A percentile compares a stretch with the other conserved stretches of the same genome.
phyloP scores from a whole-genome alignment of 108 stramenopile genomes.

The Fragilariopsis cylindrus region DNA sequence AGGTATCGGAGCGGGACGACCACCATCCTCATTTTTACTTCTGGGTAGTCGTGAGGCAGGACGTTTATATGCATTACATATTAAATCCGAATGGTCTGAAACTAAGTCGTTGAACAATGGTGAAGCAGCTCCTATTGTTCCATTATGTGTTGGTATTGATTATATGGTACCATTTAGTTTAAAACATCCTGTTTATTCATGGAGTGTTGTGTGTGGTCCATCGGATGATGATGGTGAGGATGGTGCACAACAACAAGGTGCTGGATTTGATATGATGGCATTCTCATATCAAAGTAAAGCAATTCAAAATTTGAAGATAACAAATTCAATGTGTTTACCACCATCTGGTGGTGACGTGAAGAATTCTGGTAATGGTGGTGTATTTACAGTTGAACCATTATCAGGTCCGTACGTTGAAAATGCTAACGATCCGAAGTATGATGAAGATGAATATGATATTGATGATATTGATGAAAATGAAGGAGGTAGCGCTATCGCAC shows the following conservation, averaged over 20 bases:
- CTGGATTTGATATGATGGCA: constrained; percentile 51
- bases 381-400: constrained; percentile 9
- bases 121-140: background rate
- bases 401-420: constrained; percentile 1
- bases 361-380: constrained; percentile 1
- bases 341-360: background rate
- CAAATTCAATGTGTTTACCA: constrained; percentile 63
- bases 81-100: constrained; percentile 52
- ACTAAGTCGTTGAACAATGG: background rate
- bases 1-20: constrained; percentile 24
- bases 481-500: no score
- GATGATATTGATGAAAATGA: constrained; percentile 49
- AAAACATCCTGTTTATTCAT: constrained; percentile 67
- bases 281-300: constrained; percentile 69
- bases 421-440: constrained; percentile 30
- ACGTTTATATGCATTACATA: constrained; percentile 55
- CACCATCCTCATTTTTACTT: constrained; percentile 68
- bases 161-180: constrained; percentile 73
- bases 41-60: constrained; percentile 56
- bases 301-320: constrained; percentile 63
- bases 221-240: constrained; percentile 23
- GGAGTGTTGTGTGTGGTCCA: constrained; percentile 42
- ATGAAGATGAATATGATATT: constrained; percentile 44
- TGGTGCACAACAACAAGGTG: constrained; percentile 8
- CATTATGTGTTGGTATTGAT: constrained; percentile 58